Base-by-base conservation (phyloP, 495 filamentous ascomycete species). In the Astrothelium macrocarpum region DNA sequence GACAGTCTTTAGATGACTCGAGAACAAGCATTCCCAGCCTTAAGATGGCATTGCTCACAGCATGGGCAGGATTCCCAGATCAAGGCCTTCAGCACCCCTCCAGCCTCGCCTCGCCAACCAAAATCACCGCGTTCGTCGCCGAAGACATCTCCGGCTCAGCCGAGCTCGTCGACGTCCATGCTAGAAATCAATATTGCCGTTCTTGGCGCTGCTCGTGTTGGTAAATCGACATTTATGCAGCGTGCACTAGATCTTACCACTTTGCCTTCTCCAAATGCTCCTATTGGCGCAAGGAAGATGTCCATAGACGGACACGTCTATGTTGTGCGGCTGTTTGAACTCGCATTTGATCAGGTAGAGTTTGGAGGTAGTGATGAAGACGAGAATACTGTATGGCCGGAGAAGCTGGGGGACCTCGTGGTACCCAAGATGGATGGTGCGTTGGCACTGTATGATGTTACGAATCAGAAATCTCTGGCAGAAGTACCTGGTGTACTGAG, bases 211-310 rank as follows among this genome's bases (percentile, higher is more conserved):
- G 79, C 83, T 67, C 85, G 86, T 59, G 89, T 90, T 36, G 93
- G 93, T 67, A 97, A 97, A 77, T 90, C 90, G 59, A 88, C 89
- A 26, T 96, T 97, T 68, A 88, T 96, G 64, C 87, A 89, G 70
- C 84, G 82, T 61, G 89, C 90, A 12, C 76, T 94, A 68, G 87
- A 90, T 45, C 78, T 93, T 65, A 84, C 83, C 64, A 75, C 76
- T 39, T 74, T 82, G 1, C 80, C 87, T 2, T 74, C 75, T 34
- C 63, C 68, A 11, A 29, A 63, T 9, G 60, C 62, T 1, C 25
- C 42, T 1, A 69, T 76, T 32, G 84, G 85, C 53, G 81, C 83
- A 60, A 88, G 88, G 70, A 89, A 82, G 68, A 84, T 95, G 76
- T 84, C 85, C 2, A 74, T 96, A 68, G 90, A 96, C 62, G 88